A percentile compares a stretch with the other conserved stretches of the same genome.
phyloP scores from a whole-genome alignment of 2,329 filamentous ascomycete genomes.

The Epicoccum sorghinum region DNA sequence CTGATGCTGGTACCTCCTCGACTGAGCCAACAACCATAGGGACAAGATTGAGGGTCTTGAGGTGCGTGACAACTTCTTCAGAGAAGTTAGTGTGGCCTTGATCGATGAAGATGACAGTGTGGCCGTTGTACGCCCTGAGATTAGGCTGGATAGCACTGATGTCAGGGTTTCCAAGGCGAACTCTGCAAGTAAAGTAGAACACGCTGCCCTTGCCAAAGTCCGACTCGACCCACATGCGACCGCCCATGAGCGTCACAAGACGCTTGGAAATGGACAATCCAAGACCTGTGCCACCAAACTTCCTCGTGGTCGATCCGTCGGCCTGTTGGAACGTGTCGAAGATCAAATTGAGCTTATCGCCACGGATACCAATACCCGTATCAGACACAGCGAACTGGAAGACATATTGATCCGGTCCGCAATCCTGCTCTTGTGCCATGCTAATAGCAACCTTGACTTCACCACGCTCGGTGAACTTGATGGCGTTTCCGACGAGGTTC shows the following conservation, averaged over 20 bases:
- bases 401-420: constrained; percentile 77
- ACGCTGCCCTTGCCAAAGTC: constrained; percentile 88
- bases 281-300: constrained; percentile 93
- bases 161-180: constrained; percentile 82
- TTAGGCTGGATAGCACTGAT: constrained; percentile 79
- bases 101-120: constrained; percentile 93
- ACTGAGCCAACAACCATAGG: constrained; percentile 85
- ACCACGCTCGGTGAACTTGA: constrained; percentile 98
- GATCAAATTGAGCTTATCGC: constrained; percentile 94
- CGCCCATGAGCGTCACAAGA: constrained; percentile 93
- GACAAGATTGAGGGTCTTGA: constrained; percentile 77
- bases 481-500: constrained; percentile 96
- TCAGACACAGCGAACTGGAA: constrained; percentile 96
- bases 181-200: constrained; percentile 95
- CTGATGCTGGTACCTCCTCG: constrained; percentile 65
- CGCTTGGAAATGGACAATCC: constrained; percentile 95
- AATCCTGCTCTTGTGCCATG: constrained; percentile 69
- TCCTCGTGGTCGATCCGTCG: constrained; percentile 93
- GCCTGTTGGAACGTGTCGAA: constrained; percentile 99
- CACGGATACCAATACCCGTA: constrained; percentile 94
- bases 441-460: constrained; percentile 95
- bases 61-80: constrained; percentile 76
- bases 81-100: constrained; percentile 82
- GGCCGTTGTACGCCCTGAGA: constrained; percentile 87
- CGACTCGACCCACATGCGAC: constrained; percentile 94